Evolutionary conservation across 495 filamentous ascomycete genomes (phyloP), one percentile per base, ranked within the genome.

Genomic region (Terfezia boudieri): DNA sequence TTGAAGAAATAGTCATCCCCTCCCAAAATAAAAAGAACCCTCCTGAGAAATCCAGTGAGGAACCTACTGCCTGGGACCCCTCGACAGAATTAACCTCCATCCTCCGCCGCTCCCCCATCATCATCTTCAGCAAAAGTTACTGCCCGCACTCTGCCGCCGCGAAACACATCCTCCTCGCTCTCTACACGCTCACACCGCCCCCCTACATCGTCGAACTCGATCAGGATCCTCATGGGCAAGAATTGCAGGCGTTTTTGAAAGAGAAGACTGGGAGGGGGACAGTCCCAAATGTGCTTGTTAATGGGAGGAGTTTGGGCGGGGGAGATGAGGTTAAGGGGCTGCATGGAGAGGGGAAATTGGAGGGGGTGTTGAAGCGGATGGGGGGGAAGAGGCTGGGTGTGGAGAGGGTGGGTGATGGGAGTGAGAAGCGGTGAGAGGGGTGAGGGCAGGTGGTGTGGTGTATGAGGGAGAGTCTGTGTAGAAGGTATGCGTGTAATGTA

Each of bases 121-220:
- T 95, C 61, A 84, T 98, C 53, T 95, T 96, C 71, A 93, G 86
- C 54, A 96, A 96, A 67, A 78, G 82, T 1, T 93, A 85, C 68
- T 98, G 90, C 68, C 85, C 82, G 0, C 79, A 77, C 70, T 94
- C 87, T 49, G 76, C 74, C 57, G 77, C 74, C 58, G 90, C 89
- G 12, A 98, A 98, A 67, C 67, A 68, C 9, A 78, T 96, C 56
- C 76, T 96, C 32, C 72, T 93, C 26, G 76, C 84, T 4, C 76
- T 79, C 58, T 95, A 95, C 70, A 71, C 71, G 36, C 94, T 96
- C 63, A 72, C 78, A 2, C 90, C 90, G 0, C 64, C 75, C 48
- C 90, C 90, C 0, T 82, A 79, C 63, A 83, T 98, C 23, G 86
- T 98, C 17, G 90, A 98, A 70, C 75, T 98, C 9, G 85, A 98